Conservation (phyloP, 192 early-diverging fungal species). For the Paraglomus occultum region DNA sequence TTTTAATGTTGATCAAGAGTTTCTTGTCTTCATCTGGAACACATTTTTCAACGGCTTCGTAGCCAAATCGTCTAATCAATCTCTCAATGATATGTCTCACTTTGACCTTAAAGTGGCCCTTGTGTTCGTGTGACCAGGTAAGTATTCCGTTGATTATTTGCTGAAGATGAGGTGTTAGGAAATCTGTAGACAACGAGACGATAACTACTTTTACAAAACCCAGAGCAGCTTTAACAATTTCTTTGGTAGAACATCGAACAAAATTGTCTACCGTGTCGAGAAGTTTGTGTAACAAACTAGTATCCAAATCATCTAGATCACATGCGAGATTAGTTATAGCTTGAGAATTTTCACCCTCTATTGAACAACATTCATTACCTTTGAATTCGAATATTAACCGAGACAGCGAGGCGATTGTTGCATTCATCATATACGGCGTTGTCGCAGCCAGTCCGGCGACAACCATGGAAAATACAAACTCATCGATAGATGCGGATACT, state of each 20-base stretch:
- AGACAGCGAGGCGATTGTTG: conserved; percentile 79
- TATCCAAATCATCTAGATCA: conserved; percentile 49
- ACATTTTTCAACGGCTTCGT: conserved; percentile 73
- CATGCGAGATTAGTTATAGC: conserved; percentile 19
- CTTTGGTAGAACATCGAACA: conserved; percentile 77
- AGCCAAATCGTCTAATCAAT: conserved; percentile 80
- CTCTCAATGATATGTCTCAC: conserved; percentile 92
- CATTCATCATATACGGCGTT: conserved; percentile 89
- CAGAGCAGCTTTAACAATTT: conserved; percentile 87
- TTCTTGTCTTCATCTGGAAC: conserved; percentile 88
- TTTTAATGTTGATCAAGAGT: conserved; percentile 89
- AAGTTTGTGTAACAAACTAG: conserved; percentile 66
- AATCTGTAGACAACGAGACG: conserved; percentile 69
- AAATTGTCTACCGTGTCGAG: conserved; percentile 78
- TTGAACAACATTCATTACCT: conserved; percentile 17
- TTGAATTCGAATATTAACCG: conserved; percentile 94
- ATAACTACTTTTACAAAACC: conserved; percentile 93
- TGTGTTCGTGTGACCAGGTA: conserved; percentile 82
- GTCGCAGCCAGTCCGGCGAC: conserved; percentile 91
- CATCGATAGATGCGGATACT: conserved; percentile 57
- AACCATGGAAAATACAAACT: conserved; percentile 88
- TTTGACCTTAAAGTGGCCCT: conserved; percentile 86
- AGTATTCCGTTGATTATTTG: conserved; percentile 74
- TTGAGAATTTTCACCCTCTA: too few relatives aligned
- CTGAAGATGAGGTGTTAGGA: conserved; percentile 68